Conservation (phyloP, 2,329 filamentous ascomycete genomes). For the Diaporthe ampelina region DNA sequence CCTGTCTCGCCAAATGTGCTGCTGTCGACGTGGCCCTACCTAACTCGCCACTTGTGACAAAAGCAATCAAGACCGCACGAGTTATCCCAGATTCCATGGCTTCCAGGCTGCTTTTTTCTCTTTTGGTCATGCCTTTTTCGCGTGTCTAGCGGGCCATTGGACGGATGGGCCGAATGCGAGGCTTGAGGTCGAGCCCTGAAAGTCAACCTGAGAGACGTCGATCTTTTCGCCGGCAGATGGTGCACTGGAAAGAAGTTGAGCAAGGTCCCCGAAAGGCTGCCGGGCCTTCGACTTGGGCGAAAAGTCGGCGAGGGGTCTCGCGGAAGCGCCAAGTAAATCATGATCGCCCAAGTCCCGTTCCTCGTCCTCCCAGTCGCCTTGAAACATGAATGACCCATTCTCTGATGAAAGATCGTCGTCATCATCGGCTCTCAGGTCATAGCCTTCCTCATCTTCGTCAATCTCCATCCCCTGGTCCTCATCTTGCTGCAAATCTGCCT, state of each 20-base stretch:
- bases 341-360: neutral
- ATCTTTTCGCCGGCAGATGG: slow-evolving; percentile 21
- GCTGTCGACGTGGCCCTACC: no score
- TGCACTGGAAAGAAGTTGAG: slow-evolving; percentile 8
- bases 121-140: neutral
- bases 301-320: slow-evolving; percentile 22
- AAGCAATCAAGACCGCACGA: no score
- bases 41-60: no score
- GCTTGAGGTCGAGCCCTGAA: slow-evolving; percentile 12
- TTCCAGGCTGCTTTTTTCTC: no score
- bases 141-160: neutral
- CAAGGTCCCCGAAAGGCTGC: neutral
- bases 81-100: no score
- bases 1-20: neutral
- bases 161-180: neutral
- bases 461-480: slow-evolving; percentile 14
- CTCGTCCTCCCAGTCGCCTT: slow-evolving; percentile 14
- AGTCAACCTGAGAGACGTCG: slow-evolving; percentile 18
- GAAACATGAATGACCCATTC: neutral
- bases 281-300: neutral
- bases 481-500: neutral
- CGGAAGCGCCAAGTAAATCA: slow-evolving; percentile 10
- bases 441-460: slow-evolving; percentile 23
- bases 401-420: neutral
- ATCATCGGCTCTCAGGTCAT: slow-evolving; percentile 3